Evolutionary conservation across 805 yeast genomes (phyloP).

Genomic region (Myxozyma vanderwaltii): DNA sequence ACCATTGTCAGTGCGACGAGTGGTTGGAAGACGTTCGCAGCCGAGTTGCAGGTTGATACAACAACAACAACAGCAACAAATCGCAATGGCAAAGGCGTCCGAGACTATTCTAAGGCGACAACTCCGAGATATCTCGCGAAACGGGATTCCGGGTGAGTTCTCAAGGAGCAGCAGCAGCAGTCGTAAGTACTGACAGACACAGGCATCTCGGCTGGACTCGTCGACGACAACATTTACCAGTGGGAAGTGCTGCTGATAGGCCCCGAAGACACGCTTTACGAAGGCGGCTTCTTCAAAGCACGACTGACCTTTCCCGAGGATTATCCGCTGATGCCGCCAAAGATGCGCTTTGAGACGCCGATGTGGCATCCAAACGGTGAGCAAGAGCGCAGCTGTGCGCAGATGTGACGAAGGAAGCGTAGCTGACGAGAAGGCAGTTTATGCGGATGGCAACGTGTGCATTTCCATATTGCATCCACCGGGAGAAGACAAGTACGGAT

Average conservation of each 20-base stretch:
- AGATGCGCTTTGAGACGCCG: constrained; percentile 65
- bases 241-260: constrained; percentile 78
- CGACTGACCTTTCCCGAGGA: constrained; percentile 61
- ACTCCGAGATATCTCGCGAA: constrained; percentile 28
- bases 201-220: constrained; percentile 83
- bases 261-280: constrained; percentile 70
- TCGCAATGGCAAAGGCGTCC: constrained; percentile 14
- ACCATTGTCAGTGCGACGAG: no score
- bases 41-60: no score
- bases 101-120: constrained; percentile 32
- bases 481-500: constrained; percentile 85
- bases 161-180: no score
- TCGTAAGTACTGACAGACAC: no score
- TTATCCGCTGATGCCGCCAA: constrained; percentile 72
- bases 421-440: constrained; percentile 52
- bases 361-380: constrained; percentile 75
- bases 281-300: constrained; percentile 74
- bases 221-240: constrained; percentile 50
- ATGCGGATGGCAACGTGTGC: constrained; percentile 83
- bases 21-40: no score
- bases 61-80: no score
- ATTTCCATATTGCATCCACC: constrained; percentile 85
- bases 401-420: neutral
- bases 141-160: constrained; percentile 31
- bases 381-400: neutral